Conservation (phyloP, 2,329 filamentous ascomycete genomes). For the Incumbomyces lentus region DNA sequence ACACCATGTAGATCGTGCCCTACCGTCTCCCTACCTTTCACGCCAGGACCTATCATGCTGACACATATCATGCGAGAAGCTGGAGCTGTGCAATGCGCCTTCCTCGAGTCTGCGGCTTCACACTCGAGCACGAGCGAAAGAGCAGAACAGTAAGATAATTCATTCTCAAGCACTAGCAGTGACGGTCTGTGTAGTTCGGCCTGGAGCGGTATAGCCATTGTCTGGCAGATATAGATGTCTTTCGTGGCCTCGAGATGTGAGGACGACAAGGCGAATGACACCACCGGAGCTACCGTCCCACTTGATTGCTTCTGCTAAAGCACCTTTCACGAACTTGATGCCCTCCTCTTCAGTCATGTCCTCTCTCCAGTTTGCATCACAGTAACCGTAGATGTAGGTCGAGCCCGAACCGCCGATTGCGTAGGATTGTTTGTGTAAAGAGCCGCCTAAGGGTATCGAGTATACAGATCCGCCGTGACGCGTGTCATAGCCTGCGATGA, state of each 20-base stretch:
- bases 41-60: no score
- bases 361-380: conserved; percentile 91
- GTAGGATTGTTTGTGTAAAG: conserved; percentile 93
- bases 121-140: background rate
- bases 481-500: conserved; percentile 96
- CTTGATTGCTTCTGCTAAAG: conserved; percentile 90
- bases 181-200: conserved; percentile 27
- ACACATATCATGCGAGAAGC: no score
- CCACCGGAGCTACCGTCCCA: conserved; percentile 98
- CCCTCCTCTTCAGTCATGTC: conserved; percentile 88
- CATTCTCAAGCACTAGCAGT: background rate
- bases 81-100: background rate
- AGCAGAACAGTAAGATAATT: background rate
- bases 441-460: conserved; percentile 90
- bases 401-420: conserved; percentile 93
- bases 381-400: conserved; percentile 99
- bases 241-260: conserved; percentile 80
- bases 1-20: no score
- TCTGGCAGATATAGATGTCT: conserved; percentile 94
- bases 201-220: conserved; percentile 70
- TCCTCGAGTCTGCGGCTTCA: background rate
- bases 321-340: conserved; percentile 82
- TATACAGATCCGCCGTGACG: conserved; percentile 95
- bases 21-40: no score
- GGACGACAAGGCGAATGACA: conserved; percentile 94